These are phyloP conservation scores for Trichosanthes cucumerina DNA, from an alignment of 306 rosid genomes.

Conservation along the genomic window DNA sequence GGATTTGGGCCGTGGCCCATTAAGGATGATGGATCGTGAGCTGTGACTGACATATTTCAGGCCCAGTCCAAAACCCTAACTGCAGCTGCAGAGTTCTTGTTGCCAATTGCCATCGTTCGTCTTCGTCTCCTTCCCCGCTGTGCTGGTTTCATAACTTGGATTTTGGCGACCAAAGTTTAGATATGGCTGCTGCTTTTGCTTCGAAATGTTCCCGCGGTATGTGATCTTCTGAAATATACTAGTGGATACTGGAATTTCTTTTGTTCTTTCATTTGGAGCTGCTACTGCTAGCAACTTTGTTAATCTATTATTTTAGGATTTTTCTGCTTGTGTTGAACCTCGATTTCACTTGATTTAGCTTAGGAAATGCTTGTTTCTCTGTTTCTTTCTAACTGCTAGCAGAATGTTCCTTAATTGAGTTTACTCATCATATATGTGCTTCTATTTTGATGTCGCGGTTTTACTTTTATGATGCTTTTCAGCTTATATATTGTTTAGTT, in stretches of 20 bases:
- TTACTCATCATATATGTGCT: not conserved
- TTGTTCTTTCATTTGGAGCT: not conserved
- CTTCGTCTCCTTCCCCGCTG: not conserved
- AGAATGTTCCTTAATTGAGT: not conserved
- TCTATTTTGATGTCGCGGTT: not conserved
- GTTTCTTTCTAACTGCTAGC: not conserved
- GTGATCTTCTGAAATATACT: not conserved
- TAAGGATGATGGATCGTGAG: not conserved
- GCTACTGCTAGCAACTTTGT: not conserved
- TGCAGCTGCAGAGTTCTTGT: not conserved
- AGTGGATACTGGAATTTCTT: not conserved
- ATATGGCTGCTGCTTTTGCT: constrained; percentile 26
- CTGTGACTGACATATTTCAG: not conserved
- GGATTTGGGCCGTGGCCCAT: not conserved
- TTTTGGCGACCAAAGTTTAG: not conserved
- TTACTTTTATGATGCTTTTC: not conserved
- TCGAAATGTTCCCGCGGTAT: constrained; percentile 23
- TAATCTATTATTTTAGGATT: too few species aligned
- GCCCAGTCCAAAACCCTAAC: constrained; percentile 2
- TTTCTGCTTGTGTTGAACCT: not conserved
- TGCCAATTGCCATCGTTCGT: not conserved
- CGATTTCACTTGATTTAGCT: not conserved
- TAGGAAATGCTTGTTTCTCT: not conserved
- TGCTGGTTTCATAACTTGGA: not conserved
- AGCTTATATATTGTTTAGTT: not conserved